Base-by-base conservation (phyloP, 768 basidiomycete species). In the Auricularia auricula-judae region DNA sequence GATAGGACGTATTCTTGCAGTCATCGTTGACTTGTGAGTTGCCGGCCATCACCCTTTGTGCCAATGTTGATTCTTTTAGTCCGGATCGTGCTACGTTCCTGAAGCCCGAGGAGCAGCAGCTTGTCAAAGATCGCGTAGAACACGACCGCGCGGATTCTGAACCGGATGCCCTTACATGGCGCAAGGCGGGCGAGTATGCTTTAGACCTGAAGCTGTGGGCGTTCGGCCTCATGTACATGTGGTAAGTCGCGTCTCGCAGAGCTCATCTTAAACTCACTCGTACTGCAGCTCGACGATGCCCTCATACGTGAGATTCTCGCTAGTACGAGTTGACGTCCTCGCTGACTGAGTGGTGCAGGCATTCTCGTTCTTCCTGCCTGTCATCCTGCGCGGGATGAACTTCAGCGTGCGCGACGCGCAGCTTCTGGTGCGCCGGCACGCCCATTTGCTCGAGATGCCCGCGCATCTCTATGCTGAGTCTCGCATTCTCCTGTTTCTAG, bases 31-130 rank as follows among this genome's bases (percentile, higher is more conserved):
- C 61, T 74, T 74, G 56, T 59, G 23, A 59, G 56, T 18, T 59
- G 23, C 56, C 56, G 33, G 3, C 23, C 29, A 29, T 29, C 29
- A 29, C 1, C 29, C 29, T 29, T 29, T 29, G 29, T 29, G 23
- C 11, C 18, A 33, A 29, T 33, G 12, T 10, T 11, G 1, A 10
- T 59, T 34, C 56, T 33, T 21, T 10, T 34, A 59, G 56, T 69
- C 68, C 73, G 23, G 73, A 73, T 44, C 73, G 72, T 65, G 67
- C 65, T 63, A 70, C 63, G 39, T 74, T 73, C 67, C 66, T 74
- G 23, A 66, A 65, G 3, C 62, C 60, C 3, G 70, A 71, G 16
- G 67, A 74, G 65, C 71, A 66, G 16, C 62, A 51, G 10, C 68
- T 70, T 53, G 61, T 72, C 39, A 65, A 69, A 23, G 65, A 65